phyloP scores from a whole-genome alignment of 352 stramenopile genomes.

The Globisporangium nagaii region DNA sequence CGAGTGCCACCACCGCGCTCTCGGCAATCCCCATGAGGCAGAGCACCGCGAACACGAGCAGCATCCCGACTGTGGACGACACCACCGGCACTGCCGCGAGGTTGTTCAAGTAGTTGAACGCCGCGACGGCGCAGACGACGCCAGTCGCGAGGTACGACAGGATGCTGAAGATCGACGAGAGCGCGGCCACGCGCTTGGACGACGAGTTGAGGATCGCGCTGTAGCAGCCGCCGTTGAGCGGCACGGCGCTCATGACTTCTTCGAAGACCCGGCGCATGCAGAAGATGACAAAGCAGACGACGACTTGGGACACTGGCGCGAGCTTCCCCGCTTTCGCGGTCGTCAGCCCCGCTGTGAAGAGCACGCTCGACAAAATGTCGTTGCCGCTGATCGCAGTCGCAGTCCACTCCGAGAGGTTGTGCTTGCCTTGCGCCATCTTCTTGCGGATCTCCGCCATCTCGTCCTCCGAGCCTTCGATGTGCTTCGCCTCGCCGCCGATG shows the following conservation, averaged over 20 bases:
- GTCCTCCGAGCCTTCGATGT: conserved; percentile 12
- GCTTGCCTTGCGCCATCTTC: conserved; percentile 13
- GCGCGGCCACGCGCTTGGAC: conserved; percentile 62
- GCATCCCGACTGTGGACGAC: conserved; percentile 29
- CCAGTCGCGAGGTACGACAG: conserved; percentile 85
- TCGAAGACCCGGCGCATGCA: conserved; percentile 64
- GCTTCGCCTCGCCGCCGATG: conserved; percentile 40
- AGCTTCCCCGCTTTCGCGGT: conserved; percentile 56
- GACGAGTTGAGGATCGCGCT: conserved; percentile 86
- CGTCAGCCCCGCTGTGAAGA: conserved; percentile 50
- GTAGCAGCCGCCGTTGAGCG: conserved; percentile 85
- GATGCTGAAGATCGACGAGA: conserved; percentile 73
- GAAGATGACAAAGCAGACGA: conserved; percentile 50
- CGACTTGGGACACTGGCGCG: conserved; percentile 54
- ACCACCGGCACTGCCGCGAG: conserved; percentile 48
- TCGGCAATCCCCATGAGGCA: conserved; percentile 76
- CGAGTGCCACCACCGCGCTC: conserved; percentile 60
- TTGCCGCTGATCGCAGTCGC: conserved; percentile 85
- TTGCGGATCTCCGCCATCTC: conserved; percentile 17
- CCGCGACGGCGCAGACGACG: conserved; percentile 45
- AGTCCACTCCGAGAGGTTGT: conserved; percentile 59
- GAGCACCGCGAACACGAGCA: conserved; percentile 70
- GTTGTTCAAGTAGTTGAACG: conserved; percentile 78
- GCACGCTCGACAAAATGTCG: conserved; percentile 79
- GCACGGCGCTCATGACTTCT: conserved; percentile 79